Percentiles rank a stretch among this genome's conserved stretches.
phyloP scores from a whole-genome alignment of 2,329 filamentous ascomycete species.

The Aspergillus sp. region DNA sequence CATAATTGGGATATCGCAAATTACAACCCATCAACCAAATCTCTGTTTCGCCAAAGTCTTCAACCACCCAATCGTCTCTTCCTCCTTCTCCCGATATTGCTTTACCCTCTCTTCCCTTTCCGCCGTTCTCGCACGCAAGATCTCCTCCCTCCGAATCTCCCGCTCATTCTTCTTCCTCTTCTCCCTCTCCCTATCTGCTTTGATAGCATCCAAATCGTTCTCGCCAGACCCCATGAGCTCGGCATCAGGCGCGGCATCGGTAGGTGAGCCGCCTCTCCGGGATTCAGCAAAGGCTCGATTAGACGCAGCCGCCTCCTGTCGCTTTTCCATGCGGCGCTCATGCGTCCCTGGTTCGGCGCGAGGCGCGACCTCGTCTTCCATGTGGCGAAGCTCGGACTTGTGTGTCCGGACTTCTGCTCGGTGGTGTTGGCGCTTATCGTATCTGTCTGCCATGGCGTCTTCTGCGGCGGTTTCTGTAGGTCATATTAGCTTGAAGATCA shows the following conservation, averaged over 20 bases:
- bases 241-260: constrained; percentile 65
- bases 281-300: constrained; percentile 68
- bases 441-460: constrained; percentile 28
- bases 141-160: constrained; percentile 79
- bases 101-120: constrained; percentile 77
- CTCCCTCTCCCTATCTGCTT: constrained; percentile 63
- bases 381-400: constrained; percentile 31
- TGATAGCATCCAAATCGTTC: constrained; percentile 62
- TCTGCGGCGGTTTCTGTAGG: constrained; percentile 30
- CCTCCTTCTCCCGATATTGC: constrained; percentile 73
- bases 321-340: constrained; percentile 86
- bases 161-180: constrained; percentile 79
- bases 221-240: constrained; percentile 71
- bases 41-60: constrained; percentile 74
- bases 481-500: background rate
- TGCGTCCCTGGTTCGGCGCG: constrained; percentile 79
- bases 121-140: constrained; percentile 69
- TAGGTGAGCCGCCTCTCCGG: constrained; percentile 61
- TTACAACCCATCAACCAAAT: constrained; percentile 57
- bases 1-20: background rate
- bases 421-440: constrained; percentile 32
- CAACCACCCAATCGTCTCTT: constrained; percentile 79
- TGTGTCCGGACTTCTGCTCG: constrained; percentile 55
- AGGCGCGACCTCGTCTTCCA: constrained; percentile 72
- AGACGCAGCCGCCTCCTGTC: constrained; percentile 67